A percentile compares a stretch with the other conserved stretches of the same genome.
These are phyloP conservation scores for Picea sitchensis DNA, from an alignment of 75 land plant species.

Conservation along the genomic window DNA sequence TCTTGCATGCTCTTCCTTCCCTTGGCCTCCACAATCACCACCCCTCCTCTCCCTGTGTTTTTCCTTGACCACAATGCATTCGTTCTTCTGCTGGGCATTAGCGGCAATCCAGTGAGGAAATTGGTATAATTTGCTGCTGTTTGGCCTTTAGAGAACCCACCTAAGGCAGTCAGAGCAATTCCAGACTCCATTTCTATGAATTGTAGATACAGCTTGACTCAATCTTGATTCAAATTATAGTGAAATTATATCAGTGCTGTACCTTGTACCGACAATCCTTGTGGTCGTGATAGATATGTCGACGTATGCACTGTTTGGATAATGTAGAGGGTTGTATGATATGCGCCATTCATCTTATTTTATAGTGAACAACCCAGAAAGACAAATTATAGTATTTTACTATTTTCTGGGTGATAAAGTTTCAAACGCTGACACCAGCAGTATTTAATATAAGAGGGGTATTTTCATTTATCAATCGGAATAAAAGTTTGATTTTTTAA, in stretches of 20 bases:
- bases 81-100: constrained; percentile 9
- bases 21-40: constrained; percentile 66
- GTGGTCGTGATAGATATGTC: neutral
- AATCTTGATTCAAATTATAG: too few species aligned
- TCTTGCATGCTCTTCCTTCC: constrained; percentile 62
- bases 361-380: neutral
- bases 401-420: too few species aligned
- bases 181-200: constrained; percentile 24
- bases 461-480: too few species aligned
- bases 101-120: constrained; percentile 12
- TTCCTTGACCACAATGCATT: neutral
- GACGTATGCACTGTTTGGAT: neutral
- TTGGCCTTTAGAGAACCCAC: constrained; percentile 16
- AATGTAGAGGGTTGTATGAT: neutral
- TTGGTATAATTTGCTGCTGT: constrained; percentile 10
- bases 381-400: too few species aligned
- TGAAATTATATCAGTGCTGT: neutral
- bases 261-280: neutral
- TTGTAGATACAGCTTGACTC: too few species aligned
- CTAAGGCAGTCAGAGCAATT: constrained; percentile 35
- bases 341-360: neutral
- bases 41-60: neutral
- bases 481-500: too few species aligned
- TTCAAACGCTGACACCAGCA: too few species aligned
- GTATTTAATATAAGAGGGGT: too few species aligned